Evolutionary conservation across 1,139 yeast species (phyloP).

Genomic region (Geotrichum citri-aurantii): DNA sequence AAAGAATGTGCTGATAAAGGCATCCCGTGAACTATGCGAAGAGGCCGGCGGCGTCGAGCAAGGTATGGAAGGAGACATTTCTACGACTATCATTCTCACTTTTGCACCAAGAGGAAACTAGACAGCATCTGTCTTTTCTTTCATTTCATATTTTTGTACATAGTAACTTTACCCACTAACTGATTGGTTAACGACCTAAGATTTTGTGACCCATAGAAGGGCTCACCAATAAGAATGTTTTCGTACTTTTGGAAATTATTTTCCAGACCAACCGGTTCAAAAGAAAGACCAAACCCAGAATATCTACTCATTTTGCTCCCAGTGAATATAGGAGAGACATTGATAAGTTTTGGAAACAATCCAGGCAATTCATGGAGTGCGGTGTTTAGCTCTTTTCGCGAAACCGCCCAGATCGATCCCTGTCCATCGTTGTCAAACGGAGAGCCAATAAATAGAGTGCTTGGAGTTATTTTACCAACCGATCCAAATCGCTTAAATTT

Average conservation of each 20-base stretch:
- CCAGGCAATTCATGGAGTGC: background rate
- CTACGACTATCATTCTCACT: conserved; percentile 18
- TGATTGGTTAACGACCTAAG: conserved; percentile 24
- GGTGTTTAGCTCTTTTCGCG: conserved; percentile 24
- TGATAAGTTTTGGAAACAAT: conserved; percentile 1
- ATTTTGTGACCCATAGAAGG: conserved; percentile 39
- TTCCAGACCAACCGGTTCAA: conserved; percentile 28
- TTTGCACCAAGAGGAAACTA: conserved; percentile 19
- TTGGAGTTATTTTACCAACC: conserved; percentile 29
- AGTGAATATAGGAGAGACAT: conserved; percentile 9
- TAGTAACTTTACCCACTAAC: conserved; percentile 26
- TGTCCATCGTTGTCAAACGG: conserved; percentile 38
- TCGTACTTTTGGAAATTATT: conserved; percentile 11
- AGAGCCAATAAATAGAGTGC: conserved; percentile 36
- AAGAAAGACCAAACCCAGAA: conserved; percentile 41
- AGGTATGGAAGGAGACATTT: conserved; percentile 27
- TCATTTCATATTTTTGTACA: conserved; percentile 19
- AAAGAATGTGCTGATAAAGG: conserved; percentile 29
- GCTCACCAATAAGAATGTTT: conserved; percentile 43
- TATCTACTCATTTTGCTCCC: background rate
- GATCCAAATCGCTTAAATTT: conserved; percentile 36
- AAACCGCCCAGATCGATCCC: conserved; percentile 44
- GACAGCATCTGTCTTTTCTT: conserved; percentile 10
- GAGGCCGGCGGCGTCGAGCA: conserved; percentile 28
- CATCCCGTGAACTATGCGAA: conserved; percentile 27